Evolutionary conservation across 352 stramenopile genomes (phyloP), one percentile per base, ranked within the genome.

Genomic region (Aphanomyces euteiches): DNA sequence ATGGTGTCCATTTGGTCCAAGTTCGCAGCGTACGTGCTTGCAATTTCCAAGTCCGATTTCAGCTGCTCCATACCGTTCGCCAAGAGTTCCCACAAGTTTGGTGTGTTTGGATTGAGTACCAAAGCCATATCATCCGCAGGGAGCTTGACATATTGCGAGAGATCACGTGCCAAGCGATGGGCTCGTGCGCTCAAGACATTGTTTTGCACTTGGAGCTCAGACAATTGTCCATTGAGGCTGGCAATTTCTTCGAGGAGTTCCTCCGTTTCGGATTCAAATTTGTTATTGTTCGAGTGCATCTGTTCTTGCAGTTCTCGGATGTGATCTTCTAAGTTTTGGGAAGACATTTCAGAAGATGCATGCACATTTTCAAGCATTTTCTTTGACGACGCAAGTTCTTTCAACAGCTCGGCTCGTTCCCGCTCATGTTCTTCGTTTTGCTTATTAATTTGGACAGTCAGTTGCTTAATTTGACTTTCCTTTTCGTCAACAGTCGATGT

Each of bases 51-150:
- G 58, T 95, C 87, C 21, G 85, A 84, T 77, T 95, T 93, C 12
- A 95, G 79, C 76, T 95, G 87, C 72, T 95, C 87, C 87, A 95
- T 93, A n/a, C 87, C 87, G 1, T 81, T 90, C 15, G 84, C 90
- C 41, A 95, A 66, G 53, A 95, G 68, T 67, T 95, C 85, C 87
- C 87, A 95, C 34, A 95, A 72, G 72, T 95, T 87, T 0, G 87
- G 87, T 36, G 74, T 84, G 47, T 90, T 80, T 10, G 75, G 77
- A 17, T 79, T 75, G 36, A 85, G 73, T 13, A 67, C 43, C 53
- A 66, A 47, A 38, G 57, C 57, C 54, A 79, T 73, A 54, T 92
- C 86, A 36, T 92, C 85, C 34, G 87, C 82, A 1, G 82, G 82
- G 36, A 95, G 75, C 47, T 91, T 85, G 37, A 85, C 92, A 74